Conservation (phyloP, 179 eudicot genomes). For the Silene coronaria region DNA sequence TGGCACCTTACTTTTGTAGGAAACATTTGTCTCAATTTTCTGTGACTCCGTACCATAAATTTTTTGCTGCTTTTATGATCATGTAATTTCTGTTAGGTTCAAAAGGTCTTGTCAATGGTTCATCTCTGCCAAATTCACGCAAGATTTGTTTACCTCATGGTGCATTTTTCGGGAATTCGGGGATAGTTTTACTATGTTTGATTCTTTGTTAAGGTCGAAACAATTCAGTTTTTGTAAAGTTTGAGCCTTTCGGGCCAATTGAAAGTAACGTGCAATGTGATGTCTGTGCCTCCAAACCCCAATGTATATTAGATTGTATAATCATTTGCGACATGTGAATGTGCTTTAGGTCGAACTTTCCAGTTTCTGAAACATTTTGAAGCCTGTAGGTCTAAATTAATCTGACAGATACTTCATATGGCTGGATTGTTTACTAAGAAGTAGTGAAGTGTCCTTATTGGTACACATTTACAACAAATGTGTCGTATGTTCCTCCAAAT, state of each 20-base stretch:
- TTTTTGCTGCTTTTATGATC: not conserved
- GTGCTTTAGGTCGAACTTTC: not conserved
- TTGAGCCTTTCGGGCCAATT: not conserved
- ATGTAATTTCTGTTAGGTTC: not conserved
- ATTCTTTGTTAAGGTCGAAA: not conserved
- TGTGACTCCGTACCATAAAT: not conserved
- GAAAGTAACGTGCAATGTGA: not conserved
- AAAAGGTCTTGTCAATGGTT: not conserved
- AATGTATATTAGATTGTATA: not conserved
- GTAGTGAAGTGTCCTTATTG: no score
- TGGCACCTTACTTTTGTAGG: not conserved
- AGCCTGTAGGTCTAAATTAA: not conserved
- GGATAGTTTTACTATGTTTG: not conserved
- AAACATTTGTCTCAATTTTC: not conserved
- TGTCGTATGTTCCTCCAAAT: no score
- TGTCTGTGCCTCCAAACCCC: not conserved
- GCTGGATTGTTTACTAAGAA: no score
- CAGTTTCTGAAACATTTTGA: not conserved
- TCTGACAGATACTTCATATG: not conserved
- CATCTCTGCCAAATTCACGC: not conserved
- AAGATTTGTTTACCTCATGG: not conserved
- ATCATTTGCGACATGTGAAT: not conserved
- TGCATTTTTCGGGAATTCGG: not conserved
- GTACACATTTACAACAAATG: no score
- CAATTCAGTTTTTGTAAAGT: not conserved